A percentile compares a stretch with the other conserved stretches of the same genome.
Conservation (phyloP, 176 grass and related monocot genomes). For the Musa acuminata region DNA sequence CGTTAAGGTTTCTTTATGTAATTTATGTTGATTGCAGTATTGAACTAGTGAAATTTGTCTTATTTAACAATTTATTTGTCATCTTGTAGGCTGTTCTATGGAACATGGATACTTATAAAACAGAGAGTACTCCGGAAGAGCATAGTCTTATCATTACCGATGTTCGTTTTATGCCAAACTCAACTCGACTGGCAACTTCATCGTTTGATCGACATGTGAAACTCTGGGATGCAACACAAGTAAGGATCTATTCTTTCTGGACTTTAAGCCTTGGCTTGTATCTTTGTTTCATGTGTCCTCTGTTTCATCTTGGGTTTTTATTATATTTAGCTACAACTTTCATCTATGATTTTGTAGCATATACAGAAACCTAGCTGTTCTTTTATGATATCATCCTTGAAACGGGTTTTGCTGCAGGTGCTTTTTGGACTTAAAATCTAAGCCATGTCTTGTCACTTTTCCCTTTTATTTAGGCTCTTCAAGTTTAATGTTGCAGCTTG, state of each 20-base stretch:
- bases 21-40: not conserved
- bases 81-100: constrained; percentile 67
- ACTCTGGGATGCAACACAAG: constrained; percentile 82
- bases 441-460: not conserved
- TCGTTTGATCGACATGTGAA: constrained; percentile 86
- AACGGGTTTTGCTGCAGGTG: not conserved
- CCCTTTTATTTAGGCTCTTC: not conserved
- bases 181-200: constrained; percentile 78
- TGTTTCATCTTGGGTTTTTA: not conserved
- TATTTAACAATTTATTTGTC: not conserved
- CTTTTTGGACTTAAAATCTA: not conserved
- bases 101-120: constrained; percentile 95
- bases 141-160: constrained; percentile 65
- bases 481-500: not conserved
- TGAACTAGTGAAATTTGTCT: not conserved
- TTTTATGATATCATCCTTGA: not conserved
- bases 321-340: too few species aligned
- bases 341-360: too few species aligned
- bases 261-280: not conserved
- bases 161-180: constrained; percentile 85
- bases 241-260: constrained; percentile 29
- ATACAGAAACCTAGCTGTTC: not conserved
- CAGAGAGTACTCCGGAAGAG: constrained; percentile 67
- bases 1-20: not conserved
- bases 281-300: not conserved